Evolutionary conservation across 148 eudicot genomes (phyloP), one percentile per base, ranked within the genome.

Genomic region (Persicaria maculosa): DNA sequence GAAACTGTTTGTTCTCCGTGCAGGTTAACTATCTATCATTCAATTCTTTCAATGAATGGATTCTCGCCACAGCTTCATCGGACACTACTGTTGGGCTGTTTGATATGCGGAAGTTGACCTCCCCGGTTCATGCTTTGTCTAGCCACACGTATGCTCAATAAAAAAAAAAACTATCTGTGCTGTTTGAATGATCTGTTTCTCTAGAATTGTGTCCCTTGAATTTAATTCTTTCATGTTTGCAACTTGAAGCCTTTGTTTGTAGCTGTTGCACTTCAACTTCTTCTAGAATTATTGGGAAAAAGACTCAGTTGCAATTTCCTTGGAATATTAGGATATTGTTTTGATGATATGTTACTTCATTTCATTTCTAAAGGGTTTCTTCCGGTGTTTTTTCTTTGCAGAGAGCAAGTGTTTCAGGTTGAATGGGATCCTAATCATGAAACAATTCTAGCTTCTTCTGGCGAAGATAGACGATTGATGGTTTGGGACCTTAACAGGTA

Each of bases 401-500:
- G 98, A 44, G 96, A 95, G 76, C 96, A 89, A 77, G 98, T 92
- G 45, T 95, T 95, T 81, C 97, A 95, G 85, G 97, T 95, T 58
- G 98, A 95, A 68, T 95, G 98, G 98, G 93, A 95, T 86, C 98
- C 98, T 6, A 86, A 92, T 81, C 98, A 95, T 74, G 98, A 95
- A 78, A 90, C 96, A 48, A 86, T 95, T 47, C 76, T 95, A 77
- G 96, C 98, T 44, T 95, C 98, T 40, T 88, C 97, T 50, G 91
- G 96, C 74, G 96, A 80, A 77, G 98, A 95, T 77, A 86, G 98
- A 77, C 89, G 98, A 78, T 80, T 95, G 85, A 95, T 92, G 98
- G 96, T 95, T 78, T 95, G 98, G 98, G 98, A 95, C 84, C 93
- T 95, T 78, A 92, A 82, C 91, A 92, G 92, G 98, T 92, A 86